Conservation (phyloP, 306 rosid genomes). For the Vigna hirtella region DNA sequence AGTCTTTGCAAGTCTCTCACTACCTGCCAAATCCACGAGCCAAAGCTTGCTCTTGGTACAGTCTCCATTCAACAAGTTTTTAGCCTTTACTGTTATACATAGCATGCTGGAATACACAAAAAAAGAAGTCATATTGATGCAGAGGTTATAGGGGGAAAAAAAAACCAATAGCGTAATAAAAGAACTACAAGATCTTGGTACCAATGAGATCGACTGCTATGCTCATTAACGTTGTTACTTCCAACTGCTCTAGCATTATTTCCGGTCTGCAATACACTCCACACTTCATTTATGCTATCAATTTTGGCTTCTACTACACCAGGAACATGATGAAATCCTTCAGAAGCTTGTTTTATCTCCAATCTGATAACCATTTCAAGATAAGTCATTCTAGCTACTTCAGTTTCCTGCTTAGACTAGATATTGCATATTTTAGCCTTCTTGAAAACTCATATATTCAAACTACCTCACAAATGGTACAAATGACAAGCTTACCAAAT, state of each 20-base stretch:
- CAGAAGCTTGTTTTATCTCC: slow-evolving; percentile 86
- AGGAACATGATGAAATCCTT: slow-evolving; percentile 82
- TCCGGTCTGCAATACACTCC: slow-evolving; percentile 81
- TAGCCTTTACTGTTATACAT: slow-evolving; percentile 73
- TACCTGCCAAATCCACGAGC: slow-evolving; percentile 95
- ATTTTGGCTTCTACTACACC: slow-evolving; percentile 82
- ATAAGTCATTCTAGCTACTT: slow-evolving; percentile 36
- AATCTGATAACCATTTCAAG: slow-evolving; percentile 56
- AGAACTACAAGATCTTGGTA: slow-evolving; percentile 39
- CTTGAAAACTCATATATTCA: slow-evolving; percentile 31
- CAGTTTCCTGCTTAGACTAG: slow-evolving; percentile 34
- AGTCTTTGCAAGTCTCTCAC: slow-evolving; percentile 93
- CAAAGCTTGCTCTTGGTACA: slow-evolving; percentile 92
- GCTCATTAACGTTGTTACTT: slow-evolving; percentile 87
- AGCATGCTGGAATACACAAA: slow-evolving; percentile 67
- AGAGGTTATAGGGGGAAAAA: not conserved
- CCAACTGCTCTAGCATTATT: slow-evolving; percentile 88
- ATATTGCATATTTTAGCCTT: slow-evolving; percentile 26
- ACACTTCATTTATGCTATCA: slow-evolving; percentile 66
- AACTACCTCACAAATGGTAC: not conserved
- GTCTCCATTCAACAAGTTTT: slow-evolving; percentile 78
- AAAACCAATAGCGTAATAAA: not conserved
- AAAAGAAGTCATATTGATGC: slow-evolving; percentile 16
- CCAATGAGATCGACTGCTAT: slow-evolving; percentile 96
- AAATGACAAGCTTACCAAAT: slow-evolving; percentile 34